Evolutionary conservation across 371 early-diverging fungal species (phyloP), one percentile per base, ranked within the genome.

Genomic region (Mucor saturninus): DNA sequence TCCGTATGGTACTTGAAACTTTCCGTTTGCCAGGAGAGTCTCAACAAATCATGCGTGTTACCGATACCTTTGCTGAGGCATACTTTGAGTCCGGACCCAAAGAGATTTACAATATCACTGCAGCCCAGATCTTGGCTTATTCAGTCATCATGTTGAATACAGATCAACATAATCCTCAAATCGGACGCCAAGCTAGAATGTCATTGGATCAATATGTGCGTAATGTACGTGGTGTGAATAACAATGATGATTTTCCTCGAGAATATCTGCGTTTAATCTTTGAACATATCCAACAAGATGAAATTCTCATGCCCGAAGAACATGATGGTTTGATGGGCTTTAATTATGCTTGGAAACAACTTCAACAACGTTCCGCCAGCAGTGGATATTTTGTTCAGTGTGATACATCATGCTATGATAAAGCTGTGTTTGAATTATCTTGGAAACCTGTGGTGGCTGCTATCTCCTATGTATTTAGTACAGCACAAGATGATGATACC

Each of bases 1-100:
- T 97, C 42, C 86, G 98, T 43, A 78, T 81, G 31, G 83, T 96
- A 28, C 77, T 98, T 9, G 90, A 89, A 61, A 84, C 89, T 9
- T 98, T 98, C 83, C 86, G 96, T 50, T 73, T 98, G 15, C 95
- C 95, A 4, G 98, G 98, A 35, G 98, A 98, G 77, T 87, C 94
- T 31, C 97, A 97, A 75, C 92, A 94, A 68, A 97, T 98, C 57
- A 91, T 93, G 61, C 86, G 98, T 21, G 91, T 97, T 31, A 85
- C 98, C 58, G 93, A 93, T 59, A 81, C 89, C 0, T 97, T 97
- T 83, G 88, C 95, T 11, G 83, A 81, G 4, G 84, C 82, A 0
- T 98, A 90, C 72, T 92, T 83, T 73, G 88, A 85, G 35, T 77
- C 84, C 31, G 80, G 77, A 13, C 87, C 89, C 0, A 60, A 75